Conservation (phyloP, 495 filamentous ascomycete species). For the Friedmanniomyces endolithicus region DNA sequence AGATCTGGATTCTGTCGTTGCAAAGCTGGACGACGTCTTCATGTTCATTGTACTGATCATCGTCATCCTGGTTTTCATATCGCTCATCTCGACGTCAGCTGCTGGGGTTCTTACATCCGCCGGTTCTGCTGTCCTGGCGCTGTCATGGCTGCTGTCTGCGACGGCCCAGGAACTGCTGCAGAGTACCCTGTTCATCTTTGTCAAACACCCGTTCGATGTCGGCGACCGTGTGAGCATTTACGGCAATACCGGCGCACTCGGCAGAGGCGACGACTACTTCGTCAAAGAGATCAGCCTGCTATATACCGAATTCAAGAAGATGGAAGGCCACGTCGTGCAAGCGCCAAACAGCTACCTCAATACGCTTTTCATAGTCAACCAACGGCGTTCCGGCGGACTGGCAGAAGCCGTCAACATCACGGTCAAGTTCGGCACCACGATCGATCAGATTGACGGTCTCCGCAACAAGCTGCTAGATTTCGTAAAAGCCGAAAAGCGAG, state of each 20-base stretch:
- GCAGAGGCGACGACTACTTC: constrained; percentile 84
- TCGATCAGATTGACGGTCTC: constrained; percentile 75
- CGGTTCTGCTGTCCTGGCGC: constrained; percentile 70
- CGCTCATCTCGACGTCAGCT: constrained; percentile 78
- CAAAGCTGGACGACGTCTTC: constrained; percentile 77
- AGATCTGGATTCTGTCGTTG: constrained; percentile 90
- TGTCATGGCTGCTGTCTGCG: constrained; percentile 83
- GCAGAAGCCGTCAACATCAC: constrained; percentile 77
- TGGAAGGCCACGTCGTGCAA: constrained; percentile 91
- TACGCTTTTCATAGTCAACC: constrained; percentile 86
- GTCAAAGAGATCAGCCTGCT: constrained; percentile 91
- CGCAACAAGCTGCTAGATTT: constrained; percentile 76
- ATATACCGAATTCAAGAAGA: constrained; percentile 96
- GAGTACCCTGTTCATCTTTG: constrained; percentile 87
- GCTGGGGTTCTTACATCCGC: constrained; percentile 74
- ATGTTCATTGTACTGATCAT: constrained; percentile 73
- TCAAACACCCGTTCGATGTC: constrained; percentile 97
- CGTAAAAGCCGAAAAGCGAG: constrained; percentile 73
- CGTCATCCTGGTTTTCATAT: constrained; percentile 71
- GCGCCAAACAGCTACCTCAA: constrained; percentile 92
- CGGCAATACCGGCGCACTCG: constrained; percentile 66
- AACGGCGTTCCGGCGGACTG: constrained; percentile 74
- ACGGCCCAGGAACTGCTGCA: constrained; percentile 91
- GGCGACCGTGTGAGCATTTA: constrained; percentile 88
- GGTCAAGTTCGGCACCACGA: constrained; percentile 79